Percentiles rank a stretch among this genome's conserved stretches.
Evolutionary conservation across 495 filamentous ascomycete genomes (phyloP).

Genomic region (Geoglossum glabrum): DNA sequence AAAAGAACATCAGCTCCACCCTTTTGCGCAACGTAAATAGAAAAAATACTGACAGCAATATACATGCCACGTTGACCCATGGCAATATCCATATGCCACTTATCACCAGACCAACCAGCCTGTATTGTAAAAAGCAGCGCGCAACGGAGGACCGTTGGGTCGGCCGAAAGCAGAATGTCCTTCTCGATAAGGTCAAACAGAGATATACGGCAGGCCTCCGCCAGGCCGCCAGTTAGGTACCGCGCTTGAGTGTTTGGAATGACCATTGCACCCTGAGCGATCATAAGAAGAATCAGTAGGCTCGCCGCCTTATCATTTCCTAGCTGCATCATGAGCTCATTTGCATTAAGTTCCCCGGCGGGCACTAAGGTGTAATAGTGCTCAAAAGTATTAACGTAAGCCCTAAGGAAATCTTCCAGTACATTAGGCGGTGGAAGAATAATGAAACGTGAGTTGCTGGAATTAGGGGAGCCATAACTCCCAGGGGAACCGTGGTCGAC

Average conservation of each 20-base stretch:
- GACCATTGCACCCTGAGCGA: conserved; percentile 38
- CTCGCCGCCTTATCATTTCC: conserved; percentile 35
- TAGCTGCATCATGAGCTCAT: conserved; percentile 29
- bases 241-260: conserved; percentile 36
- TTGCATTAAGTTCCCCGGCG: conserved; percentile 32
- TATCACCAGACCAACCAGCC: conserved; percentile 45
- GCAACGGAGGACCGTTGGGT: conserved; percentile 34
- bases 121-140: conserved; percentile 39
- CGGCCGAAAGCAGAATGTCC: conserved; percentile 36
- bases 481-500: conserved; percentile 19
- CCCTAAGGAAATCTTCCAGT: conserved; percentile 38
- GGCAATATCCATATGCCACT: conserved; percentile 50
- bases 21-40: neutral
- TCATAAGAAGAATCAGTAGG: conserved; percentile 41
- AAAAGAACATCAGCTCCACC: neutral
- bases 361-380: conserved; percentile 35
- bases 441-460: conserved; percentile 28
- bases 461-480: conserved; percentile 3
- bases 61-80: conserved; percentile 53
- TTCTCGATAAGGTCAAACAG: conserved; percentile 46
- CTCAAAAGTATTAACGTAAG: conserved; percentile 35
- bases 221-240: conserved; percentile 37
- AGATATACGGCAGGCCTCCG: conserved; percentile 43
- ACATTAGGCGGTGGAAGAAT: conserved; percentile 37
- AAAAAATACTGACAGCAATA: conserved; percentile 27